phyloP scores from a whole-genome alignment of 1,284 basidiomycete genomes.

The Coriolopsis trogii region DNA sequence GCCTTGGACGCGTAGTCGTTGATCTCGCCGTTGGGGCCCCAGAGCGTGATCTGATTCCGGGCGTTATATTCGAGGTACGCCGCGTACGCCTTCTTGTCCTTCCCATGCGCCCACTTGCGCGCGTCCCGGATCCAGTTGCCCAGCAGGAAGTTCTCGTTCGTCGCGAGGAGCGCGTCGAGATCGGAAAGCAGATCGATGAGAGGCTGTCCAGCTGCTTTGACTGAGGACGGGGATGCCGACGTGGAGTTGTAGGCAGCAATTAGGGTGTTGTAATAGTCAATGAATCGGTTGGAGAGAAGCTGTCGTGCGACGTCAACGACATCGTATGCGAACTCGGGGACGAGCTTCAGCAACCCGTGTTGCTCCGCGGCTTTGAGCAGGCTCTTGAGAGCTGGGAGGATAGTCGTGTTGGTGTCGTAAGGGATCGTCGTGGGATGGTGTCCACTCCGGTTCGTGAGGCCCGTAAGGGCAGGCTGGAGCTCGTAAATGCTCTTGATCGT shows the following conservation, averaged over 20 bases:
- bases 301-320: constrained; percentile 47
- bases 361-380: constrained; percentile 35
- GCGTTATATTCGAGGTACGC: constrained; percentile 43
- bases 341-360: constrained; percentile 24
- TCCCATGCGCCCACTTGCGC: constrained; percentile 32
- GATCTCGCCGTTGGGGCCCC: constrained; percentile 48
- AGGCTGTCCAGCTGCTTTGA: constrained; percentile 29
- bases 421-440: constrained; percentile 40
- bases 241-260: constrained; percentile 32
- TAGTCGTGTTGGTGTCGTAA: constrained; percentile 42
- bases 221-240: constrained; percentile 23
- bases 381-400: constrained; percentile 40
- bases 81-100: constrained; percentile 35
- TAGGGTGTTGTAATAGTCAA: constrained; percentile 37
- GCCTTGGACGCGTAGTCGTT: constrained; percentile 49
- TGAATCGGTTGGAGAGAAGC: constrained; percentile 44
- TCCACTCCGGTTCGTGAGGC: constrained; percentile 38
- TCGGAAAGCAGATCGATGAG: constrained; percentile 38
- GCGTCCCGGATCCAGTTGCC: constrained; percentile 43
- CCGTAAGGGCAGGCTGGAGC: constrained; percentile 36
- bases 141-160: constrained; percentile 40
- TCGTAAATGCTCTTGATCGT: constrained; percentile 46
- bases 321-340: constrained; percentile 44
- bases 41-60: constrained; percentile 48
- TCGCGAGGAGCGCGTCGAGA: constrained; percentile 40